Evolutionary conservation across 2,329 filamentous ascomycete genomes (phyloP).

Genomic region (Exophiala aquamarina): DNA sequence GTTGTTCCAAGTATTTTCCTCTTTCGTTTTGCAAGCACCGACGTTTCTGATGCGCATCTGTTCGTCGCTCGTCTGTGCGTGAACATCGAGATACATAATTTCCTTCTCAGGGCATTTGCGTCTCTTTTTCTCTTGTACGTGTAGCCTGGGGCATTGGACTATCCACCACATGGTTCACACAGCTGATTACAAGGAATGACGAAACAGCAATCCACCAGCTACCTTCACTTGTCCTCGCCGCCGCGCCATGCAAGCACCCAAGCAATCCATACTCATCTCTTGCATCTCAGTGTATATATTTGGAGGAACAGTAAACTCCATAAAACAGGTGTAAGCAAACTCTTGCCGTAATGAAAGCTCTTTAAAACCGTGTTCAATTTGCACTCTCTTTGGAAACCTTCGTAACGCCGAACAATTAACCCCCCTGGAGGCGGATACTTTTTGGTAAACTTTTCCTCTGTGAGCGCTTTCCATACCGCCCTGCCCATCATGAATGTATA

Average conservation of each 20-base stretch:
- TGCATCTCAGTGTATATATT: conserved; percentile 5
- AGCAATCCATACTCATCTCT: conserved; percentile 9
- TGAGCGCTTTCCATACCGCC: conserved; percentile 13
- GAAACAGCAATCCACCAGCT: conserved; percentile 6
- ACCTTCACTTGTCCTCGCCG: conserved; percentile 3
- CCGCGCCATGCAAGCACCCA: conserved; percentile 11
- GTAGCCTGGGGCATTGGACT: conserved; percentile 11
- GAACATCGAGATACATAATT: conserved; percentile 1
- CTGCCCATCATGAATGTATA: conserved; percentile 21
- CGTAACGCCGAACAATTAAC: conserved; percentile 15
- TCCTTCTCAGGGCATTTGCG: conserved; percentile 2
- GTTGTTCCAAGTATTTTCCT: neutral
- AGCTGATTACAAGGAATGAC: conserved; percentile 23
- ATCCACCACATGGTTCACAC: conserved; percentile 19
- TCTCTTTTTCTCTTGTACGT: conserved; percentile 5
- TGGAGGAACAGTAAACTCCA: too few relatives aligned
- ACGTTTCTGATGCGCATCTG: conserved; percentile 7
- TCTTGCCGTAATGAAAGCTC: conserved; percentile 5
- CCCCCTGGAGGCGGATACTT: conserved; percentile 13
- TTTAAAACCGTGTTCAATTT: neutral
- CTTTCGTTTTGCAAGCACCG: conserved; percentile 10
- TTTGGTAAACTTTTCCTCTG: conserved; percentile 23
- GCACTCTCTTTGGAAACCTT: conserved; percentile 1
- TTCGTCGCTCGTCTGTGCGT: conserved; percentile 5
- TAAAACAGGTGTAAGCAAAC: too few relatives aligned